Percentiles rank a stretch among this genome's conserved stretches.
Evolutionary conservation across 106 monocot species (phyloP).

Genomic region (Dioscorea dumetorum): DNA sequence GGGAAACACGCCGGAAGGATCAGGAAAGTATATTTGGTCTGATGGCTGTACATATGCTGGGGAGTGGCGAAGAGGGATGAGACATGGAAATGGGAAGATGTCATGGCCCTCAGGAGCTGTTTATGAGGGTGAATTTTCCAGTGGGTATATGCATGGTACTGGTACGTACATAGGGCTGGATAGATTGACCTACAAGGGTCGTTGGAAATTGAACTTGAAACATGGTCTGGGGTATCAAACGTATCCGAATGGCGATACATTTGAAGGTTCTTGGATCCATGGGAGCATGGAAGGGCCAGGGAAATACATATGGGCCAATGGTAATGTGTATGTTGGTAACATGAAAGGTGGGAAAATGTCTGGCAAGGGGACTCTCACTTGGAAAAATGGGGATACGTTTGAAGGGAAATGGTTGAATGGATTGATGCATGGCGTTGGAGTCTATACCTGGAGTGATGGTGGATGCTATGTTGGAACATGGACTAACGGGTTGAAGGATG

Average conservation of each 20-base stretch:
- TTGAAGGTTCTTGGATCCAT: constrained; percentile 96
- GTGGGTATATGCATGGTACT: constrained; percentile 83
- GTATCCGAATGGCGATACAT: constrained; percentile 77
- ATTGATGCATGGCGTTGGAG: constrained; percentile 90
- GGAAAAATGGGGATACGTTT: constrained; percentile 82
- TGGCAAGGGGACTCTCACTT: constrained; percentile 84
- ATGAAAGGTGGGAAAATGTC: constrained; percentile 89
- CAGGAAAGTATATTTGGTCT: constrained; percentile 68
- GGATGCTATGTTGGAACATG: constrained; percentile 91
- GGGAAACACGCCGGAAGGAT: too few relatives aligned
- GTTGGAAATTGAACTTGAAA: constrained; percentile 84
- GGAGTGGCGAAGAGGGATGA: constrained; percentile 92
- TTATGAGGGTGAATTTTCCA: constrained; percentile 89
- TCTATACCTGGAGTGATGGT: constrained; percentile 85
- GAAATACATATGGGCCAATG: constrained; percentile 83
- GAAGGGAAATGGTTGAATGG: constrained; percentile 94
- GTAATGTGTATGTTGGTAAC: constrained; percentile 66
- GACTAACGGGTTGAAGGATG: constrained; percentile 96
- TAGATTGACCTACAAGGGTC: constrained; percentile 26
- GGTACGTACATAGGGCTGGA: constrained; percentile 54
- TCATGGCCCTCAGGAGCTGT: constrained; percentile 67
- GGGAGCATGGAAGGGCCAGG: constrained; percentile 85
- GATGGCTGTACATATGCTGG: constrained; percentile 83
- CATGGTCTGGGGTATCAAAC: constrained; percentile 78
- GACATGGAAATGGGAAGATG: constrained; percentile 85